Base-by-base conservation (phyloP, 306 rosid species). In the Chamaecrista fasciculata region DNA sequence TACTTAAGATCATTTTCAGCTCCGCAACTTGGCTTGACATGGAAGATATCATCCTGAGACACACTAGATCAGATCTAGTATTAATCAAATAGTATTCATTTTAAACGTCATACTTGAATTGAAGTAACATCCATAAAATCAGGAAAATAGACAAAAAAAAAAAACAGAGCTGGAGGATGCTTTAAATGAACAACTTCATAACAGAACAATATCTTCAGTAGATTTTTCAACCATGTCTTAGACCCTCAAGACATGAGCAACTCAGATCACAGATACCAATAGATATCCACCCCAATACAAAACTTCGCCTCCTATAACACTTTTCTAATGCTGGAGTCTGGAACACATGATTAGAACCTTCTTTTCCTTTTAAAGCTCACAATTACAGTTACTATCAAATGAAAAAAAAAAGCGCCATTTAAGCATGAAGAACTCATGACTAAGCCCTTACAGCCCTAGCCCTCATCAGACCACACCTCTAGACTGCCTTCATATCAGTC, bases 21-120 rank as follows among this genome's bases (percentile, higher is more conserved):
- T 86, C 97, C 60, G 89, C 81, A 69, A 93, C 91, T 90, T 90
- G 97, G 81, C 71, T 86, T 75, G 91, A 86, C 91, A 88, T 78
- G 86, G 83, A 83, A 73, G 79, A 78, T 78, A 90, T 86, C 98
- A 93, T 93, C 98, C 98, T 93, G 96, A 80, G 76, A 93, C 93
- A 86, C 88, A 85, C 94, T 83, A 86, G 77, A 75, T 83, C 87
- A 86, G 86, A 83, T 85, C 70, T 78, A 71, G 83, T 67, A 86
- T 87, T 86, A 92, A 86, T 82, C 78, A 86, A 80, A 77, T 82
- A 70, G 76, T 42, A 65, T 78, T 69, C 36, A 66, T 63, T 64
- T 74, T 64, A 67, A 55, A 75, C 67, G 53, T 61, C 73, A 74
- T 36, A 67, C 69, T 31, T 33, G 21, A 36, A 56, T 53, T 19